Percentiles rank a stretch among this genome's conserved stretches.
phyloP scores from a whole-genome alignment of 345 rosid species.

The Schrenkiella parvula region DNA sequence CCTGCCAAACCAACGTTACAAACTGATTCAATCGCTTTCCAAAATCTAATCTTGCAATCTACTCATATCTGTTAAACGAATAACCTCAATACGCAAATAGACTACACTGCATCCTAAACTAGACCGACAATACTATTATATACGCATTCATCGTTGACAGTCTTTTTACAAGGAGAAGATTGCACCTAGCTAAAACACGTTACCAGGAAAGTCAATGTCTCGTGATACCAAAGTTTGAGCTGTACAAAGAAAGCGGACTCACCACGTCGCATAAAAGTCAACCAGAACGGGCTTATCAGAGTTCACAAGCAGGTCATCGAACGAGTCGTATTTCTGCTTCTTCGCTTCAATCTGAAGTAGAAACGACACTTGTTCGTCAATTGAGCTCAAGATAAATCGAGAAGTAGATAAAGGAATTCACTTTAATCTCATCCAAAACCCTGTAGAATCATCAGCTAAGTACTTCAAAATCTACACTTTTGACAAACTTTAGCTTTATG shows the following conservation, averaged over 20 bases:
- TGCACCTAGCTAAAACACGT: background rate
- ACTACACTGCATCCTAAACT: background rate
- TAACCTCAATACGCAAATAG: slow-evolving; percentile 3
- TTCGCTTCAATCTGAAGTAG: slow-evolving; percentile 57
- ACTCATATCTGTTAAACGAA: background rate
- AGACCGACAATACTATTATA: background rate
- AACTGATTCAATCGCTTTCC: background rate
- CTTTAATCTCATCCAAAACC: background rate
- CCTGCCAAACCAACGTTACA: slow-evolving; percentile 41
- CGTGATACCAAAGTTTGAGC: background rate
- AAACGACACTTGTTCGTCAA: background rate
- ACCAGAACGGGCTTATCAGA: slow-evolving; percentile 80
- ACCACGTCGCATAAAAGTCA: slow-evolving; percentile 94
- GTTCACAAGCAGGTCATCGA: slow-evolving; percentile 64
- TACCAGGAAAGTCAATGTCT: background rate
- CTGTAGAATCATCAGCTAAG: background rate
- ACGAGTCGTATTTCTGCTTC: slow-evolving; percentile 66
- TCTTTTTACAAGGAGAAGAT: background rate
- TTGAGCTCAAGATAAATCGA: background rate
- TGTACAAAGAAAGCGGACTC: slow-evolving; percentile 1
- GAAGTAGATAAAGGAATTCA: background rate
- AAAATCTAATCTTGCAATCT: no score
- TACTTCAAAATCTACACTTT: background rate
- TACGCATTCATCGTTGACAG: background rate
- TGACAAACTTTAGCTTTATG: no score